Evolutionary conservation across 2,329 filamentous ascomycete genomes (phyloP).

Genomic region (Cordyceps fumosorosea): DNA sequence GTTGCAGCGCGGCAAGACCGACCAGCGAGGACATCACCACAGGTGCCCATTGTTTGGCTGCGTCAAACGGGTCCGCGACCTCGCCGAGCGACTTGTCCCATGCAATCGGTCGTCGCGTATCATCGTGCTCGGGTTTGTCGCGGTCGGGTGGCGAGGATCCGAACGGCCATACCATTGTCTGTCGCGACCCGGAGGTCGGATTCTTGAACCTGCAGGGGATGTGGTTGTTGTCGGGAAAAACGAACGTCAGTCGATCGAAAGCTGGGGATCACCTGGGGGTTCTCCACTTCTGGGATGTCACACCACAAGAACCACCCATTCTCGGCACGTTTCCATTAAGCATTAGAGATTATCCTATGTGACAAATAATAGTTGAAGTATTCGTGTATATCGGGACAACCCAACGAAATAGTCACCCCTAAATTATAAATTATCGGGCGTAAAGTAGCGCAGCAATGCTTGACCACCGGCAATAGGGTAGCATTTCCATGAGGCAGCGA

Average conservation of each 20-base stretch:
- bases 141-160: conserved; percentile 22
- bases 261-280: background rate
- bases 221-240: conserved; percentile 6
- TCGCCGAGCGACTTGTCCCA: conserved; percentile 33
- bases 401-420: background rate
- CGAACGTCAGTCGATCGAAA: background rate
- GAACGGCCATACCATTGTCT: conserved; percentile 37
- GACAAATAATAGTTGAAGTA: background rate
- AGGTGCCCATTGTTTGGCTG: conserved; percentile 34
- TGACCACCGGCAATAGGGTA: too few species aligned
- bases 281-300: background rate
- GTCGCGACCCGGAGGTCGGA: conserved; percentile 21
- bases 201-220: conserved; percentile 15
- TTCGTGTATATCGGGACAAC: background rate
- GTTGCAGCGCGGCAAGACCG: conserved; percentile 32
- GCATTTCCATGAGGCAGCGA: background rate
- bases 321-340: background rate
- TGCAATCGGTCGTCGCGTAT: conserved; percentile 25
- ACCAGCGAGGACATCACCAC: conserved; percentile 31
- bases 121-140: conserved; percentile 17
- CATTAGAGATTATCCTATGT: background rate
- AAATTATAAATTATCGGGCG: too few species aligned
- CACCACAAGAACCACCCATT: background rate
- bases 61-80: conserved; percentile 24
- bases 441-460: too few species aligned